A percentile compares a stretch with the other conserved stretches of the same genome.
Evolutionary conservation across 257 asterid genomes (phyloP).

Genomic region (Eustoma russellianum): DNA sequence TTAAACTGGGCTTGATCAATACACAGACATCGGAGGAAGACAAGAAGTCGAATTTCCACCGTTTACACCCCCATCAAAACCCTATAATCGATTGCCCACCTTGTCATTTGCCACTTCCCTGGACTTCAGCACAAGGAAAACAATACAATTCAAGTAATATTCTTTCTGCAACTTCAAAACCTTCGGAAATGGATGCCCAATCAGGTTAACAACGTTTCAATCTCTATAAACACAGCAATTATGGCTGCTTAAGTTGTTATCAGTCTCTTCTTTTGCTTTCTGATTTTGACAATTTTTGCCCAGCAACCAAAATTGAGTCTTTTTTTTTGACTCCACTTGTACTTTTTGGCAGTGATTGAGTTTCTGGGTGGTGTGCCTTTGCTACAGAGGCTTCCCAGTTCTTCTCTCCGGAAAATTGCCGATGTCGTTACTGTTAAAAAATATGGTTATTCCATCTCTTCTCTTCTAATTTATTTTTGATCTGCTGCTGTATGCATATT

Average conservation of each 20-base stretch:
- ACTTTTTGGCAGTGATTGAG: slow-evolving; percentile 54
- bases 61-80: too few species aligned
- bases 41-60: too few species aligned
- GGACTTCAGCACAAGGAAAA: too few species aligned
- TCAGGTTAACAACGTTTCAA: slow-evolving; percentile 9
- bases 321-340: neutral
- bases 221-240: neutral
- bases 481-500: neutral
- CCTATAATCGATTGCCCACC: too few species aligned
- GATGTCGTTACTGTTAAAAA: slow-evolving; percentile 46
- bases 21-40: too few species aligned
- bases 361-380: slow-evolving; percentile 83
- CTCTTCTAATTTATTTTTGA: neutral
- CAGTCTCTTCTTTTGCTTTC: neutral
- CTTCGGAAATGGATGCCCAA: slow-evolving; percentile 8
- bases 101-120: too few species aligned
- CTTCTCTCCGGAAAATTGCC: slow-evolving; percentile 69
- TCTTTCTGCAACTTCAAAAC: neutral
- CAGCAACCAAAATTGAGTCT: too few species aligned
- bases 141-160: neutral
- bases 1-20: too few species aligned
- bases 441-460: slow-evolving; percentile 34
- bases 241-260: neutral
- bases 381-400: slow-evolving; percentile 80
- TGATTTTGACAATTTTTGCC: neutral